Conservation (phyloP, 1,284 basidiomycete species). For the Phlebopus sp. region DNA sequence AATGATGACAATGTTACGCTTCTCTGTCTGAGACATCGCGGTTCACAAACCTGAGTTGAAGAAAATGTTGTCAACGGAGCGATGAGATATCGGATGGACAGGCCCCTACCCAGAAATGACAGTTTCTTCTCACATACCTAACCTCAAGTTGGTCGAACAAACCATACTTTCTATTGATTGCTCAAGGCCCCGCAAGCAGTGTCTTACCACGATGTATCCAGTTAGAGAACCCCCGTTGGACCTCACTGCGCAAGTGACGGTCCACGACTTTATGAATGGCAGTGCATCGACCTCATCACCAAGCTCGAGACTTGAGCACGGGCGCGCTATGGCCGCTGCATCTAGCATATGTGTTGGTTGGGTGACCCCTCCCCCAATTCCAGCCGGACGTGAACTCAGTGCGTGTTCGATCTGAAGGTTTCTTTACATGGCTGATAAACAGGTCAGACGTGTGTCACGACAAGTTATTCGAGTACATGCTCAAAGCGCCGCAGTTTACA, state of each 20-base stretch:
- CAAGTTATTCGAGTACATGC: constrained; percentile 23
- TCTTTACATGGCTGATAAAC: constrained; percentile 9
- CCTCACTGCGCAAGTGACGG: constrained; percentile 11
- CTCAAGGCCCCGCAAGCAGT: neutral
- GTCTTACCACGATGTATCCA: constrained; percentile 2
- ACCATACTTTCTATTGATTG: too few species aligned
- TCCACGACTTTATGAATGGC: constrained; percentile 27
- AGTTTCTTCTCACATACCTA: too few species aligned
- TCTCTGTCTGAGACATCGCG: constrained; percentile 16
- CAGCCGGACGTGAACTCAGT: constrained; percentile 22
- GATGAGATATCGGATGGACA: too few species aligned
- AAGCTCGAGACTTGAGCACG: constrained; percentile 14
- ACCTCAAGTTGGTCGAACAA: too few species aligned
- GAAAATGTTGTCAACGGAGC: too few species aligned
- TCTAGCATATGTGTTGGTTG: constrained; percentile 14
- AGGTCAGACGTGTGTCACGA: constrained; percentile 14
- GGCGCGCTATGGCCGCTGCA: constrained; percentile 17
- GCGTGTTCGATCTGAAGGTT: constrained; percentile 8
- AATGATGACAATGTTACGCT: constrained; percentile 41
- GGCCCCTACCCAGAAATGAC: too few species aligned
- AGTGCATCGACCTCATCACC: neutral
- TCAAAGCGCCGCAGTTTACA: constrained; percentile 17
- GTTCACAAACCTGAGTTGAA: too few species aligned
- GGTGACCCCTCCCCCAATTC: constrained; percentile 15
- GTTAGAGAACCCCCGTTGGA: neutral